Conservation (phyloP, 2,329 filamentous ascomycete species). For the Pseudohalonectria lignicola region DNA sequence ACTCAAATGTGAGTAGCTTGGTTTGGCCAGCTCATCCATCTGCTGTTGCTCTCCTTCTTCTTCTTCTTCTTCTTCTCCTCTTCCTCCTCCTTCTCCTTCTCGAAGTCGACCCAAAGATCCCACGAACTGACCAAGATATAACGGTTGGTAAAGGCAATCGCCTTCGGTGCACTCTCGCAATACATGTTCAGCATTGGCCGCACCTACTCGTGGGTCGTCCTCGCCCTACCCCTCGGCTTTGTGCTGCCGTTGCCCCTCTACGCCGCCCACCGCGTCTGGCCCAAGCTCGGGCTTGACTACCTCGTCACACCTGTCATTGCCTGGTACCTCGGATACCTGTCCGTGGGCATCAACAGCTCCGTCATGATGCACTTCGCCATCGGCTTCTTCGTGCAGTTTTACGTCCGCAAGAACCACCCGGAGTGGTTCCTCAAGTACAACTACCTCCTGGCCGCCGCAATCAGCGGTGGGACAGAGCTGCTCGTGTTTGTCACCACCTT, state of each 20-base stretch:
- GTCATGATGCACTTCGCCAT: conserved; percentile 15
- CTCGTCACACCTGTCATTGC: conserved; percentile 25
- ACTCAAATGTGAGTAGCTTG: conserved; percentile 12
- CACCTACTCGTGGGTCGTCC: conserved; percentile 21
- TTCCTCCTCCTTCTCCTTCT: not conserved
- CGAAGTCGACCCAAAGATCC: not conserved
- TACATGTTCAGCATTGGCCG: conserved; percentile 22
- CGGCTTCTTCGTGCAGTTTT: conserved; percentile 19
- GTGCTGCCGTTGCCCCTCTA: conserved; percentile 23
- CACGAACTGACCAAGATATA: too few relatives aligned
- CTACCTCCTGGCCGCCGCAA: conserved; percentile 25
- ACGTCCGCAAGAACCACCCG: conserved; percentile 21
- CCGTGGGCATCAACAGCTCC: conserved; percentile 23
- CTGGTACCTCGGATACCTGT: conserved; percentile 15
- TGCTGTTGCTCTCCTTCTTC: too few relatives aligned
- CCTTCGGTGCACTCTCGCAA: conserved; percentile 15
- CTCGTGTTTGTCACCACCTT: conserved; percentile 29
- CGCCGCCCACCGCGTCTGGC: conserved; percentile 16
- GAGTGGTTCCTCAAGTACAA: conserved; percentile 27
- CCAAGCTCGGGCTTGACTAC: conserved; percentile 7
- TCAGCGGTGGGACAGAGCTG: conserved; percentile 26
- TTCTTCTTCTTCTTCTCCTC: too few relatives aligned
- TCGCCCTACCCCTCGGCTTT: conserved; percentile 23
- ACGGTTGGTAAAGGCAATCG: conserved; percentile 15
- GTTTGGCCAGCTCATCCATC: too few relatives aligned